Evolutionary conservation across 345 rosid species (phyloP), one percentile per base, ranked within the genome.

Genomic region (Eucalyptus guilfoylei): DNA sequence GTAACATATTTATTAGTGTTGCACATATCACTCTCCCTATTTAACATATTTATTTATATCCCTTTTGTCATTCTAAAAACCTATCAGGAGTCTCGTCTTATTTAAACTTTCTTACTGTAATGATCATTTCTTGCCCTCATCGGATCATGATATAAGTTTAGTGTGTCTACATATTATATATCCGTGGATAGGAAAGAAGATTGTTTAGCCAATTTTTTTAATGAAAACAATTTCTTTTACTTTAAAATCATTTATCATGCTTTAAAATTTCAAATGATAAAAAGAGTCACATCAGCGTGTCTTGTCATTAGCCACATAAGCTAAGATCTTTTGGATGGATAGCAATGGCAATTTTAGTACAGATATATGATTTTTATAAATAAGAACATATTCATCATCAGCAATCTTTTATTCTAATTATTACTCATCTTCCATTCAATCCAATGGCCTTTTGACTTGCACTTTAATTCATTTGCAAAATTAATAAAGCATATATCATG

Each of bases 11-110:
- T 11, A 11, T 69, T 3, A 21, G 30, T 40, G 34, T 34, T 37
- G 28, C 15, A 8, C 4, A 2, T 4, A 4, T 37, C 11, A 3
- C 28, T 76, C 83, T 40, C 45, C 2, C 5, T 11, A 40, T 76
- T 21, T 5, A 5, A 69, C 6, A 2, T 10, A 52, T 52, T 52
- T 52, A 52, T 52, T 21, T 21, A 4, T 52, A n/a, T 64, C 2
- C 1, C 4, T 64, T 15, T 14, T 2, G 4, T 4, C 40, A n/a
- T 64, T n/a, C 6, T 64, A 4, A 14, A 14, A 15, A n/a, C 6
- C 0, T 64, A 4, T n/a, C 0, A 2, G 0, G 6, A 64, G 15
- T 8, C 2, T 9, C 3, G 21, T 40, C 3, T 72, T 10, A 21
- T 72, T 11, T 21, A 6, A 72, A 6, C 5, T 6, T 9, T 40